These are phyloP conservation scores for Ascochyta lentis DNA, from an alignment of 2,329 filamentous ascomycete species.

Conservation along the genomic window DNA sequence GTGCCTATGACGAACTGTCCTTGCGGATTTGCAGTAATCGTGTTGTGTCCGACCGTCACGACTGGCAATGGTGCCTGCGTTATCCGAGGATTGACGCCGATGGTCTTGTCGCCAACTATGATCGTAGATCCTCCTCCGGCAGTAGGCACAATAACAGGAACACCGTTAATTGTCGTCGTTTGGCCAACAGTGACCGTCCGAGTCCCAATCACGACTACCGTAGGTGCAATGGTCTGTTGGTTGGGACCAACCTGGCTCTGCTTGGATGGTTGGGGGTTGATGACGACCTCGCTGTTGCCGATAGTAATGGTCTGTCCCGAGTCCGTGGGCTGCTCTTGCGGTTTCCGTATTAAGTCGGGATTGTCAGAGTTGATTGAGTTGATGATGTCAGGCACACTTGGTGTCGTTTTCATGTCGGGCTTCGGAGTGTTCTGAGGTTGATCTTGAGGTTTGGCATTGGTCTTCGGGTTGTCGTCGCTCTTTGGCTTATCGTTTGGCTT, in stretches of 20 bases:
- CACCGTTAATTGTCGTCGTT: slow-evolving; percentile 40
- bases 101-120: slow-evolving; percentile 38
- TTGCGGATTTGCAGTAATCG: slow-evolving; percentile 40
- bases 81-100: slow-evolving; percentile 29
- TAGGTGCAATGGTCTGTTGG: slow-evolving; percentile 19
- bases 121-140: slow-evolving; percentile 31
- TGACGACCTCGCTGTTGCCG: slow-evolving; percentile 26
- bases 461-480: slow-evolving; percentile 5
- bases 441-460: slow-evolving; percentile 4
- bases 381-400: slow-evolving; percentile 22
- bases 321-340: slow-evolving; percentile 9
- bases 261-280: slow-evolving; percentile 25
- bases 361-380: slow-evolving; percentile 25
- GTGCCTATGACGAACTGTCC: slow-evolving; percentile 45
- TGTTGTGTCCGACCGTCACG: slow-evolving; percentile 34
- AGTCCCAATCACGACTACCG: slow-evolving; percentile 33
- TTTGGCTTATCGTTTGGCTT: slow-evolving; percentile 1
- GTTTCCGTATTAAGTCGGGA: slow-evolving; percentile 12
- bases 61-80: slow-evolving; percentile 24
- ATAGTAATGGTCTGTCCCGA: slow-evolving; percentile 28
- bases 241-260: slow-evolving; percentile 18
- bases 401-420: slow-evolving; percentile 8
- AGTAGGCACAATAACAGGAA: slow-evolving; percentile 36
- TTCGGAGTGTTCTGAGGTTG: slow-evolving; percentile 8
- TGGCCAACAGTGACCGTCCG: slow-evolving; percentile 41